Evolutionary conservation across 2,329 filamentous ascomycete species (phyloP), one percentile per base, ranked within the genome.

Genomic region (Colletotrichum neosansevieriae): DNA sequence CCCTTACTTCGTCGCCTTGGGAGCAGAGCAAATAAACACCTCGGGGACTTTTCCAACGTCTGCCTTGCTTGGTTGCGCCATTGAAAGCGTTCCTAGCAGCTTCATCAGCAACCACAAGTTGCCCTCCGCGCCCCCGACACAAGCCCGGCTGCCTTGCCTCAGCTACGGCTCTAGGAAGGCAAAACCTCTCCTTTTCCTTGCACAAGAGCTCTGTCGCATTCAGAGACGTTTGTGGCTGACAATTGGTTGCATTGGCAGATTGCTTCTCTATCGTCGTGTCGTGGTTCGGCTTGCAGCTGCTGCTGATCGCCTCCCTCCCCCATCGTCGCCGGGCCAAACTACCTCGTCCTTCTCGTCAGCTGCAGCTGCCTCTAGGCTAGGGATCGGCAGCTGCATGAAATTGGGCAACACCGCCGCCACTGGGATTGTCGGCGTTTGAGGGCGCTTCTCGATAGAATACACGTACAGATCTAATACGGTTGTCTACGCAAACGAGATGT

Each of bases 401-500:
- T 3, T 4, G 10, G 6, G 29, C 17, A 19, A 7, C 6, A 47
- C 44, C 19, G 10, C 17, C 32, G 17, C 12, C 17, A 24, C 57
- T 24, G 32, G 11, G 7, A 38, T 40, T 21, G 15, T 29, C 49
- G 7, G 10, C 3, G 7, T 38, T 38, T 38, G 11, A 15, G 36
- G 11, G 11, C 11, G 36, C 36, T 38, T 38, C 36, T 15, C 29
- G 29, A 29, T n/a, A 19, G 29, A 38, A 49, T 13, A 49, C 44
- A 29, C 32, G 21, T 17, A 40, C 34, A 17, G 42, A 58, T 29
- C 56, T 36, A 4, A 13, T 3, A 38, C 44, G 17, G 29, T 34
- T 29, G 13, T 42, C 19, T 21, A 53, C 44, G 36, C 17, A 34
- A 15, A 44, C 49, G 59, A 44, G 9, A 86, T 86, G 84, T 77